These are phyloP conservation scores for Phytophthora nicotianae DNA, from an alignment of 352 stramenopile species.

Conservation along the genomic window DNA sequence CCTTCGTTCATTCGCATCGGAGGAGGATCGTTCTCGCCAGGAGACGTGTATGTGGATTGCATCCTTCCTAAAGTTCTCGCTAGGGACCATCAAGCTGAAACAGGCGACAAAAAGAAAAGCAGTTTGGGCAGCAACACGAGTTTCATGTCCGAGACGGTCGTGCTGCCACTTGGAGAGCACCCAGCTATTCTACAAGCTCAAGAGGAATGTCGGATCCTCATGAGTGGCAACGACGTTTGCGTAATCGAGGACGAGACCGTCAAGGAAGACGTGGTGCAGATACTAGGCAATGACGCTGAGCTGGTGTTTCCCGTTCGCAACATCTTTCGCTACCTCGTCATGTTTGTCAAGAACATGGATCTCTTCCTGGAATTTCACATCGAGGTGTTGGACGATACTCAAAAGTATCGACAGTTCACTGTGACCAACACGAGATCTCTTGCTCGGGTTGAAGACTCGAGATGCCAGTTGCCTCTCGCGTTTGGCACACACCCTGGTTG, in stretches of 20 bases:
- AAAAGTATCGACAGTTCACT: conserved; percentile 63
- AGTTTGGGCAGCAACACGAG: conserved; percentile 22
- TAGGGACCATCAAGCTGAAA: conserved; percentile 24
- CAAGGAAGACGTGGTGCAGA: conserved; percentile 79
- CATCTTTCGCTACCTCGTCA: conserved; percentile 81
- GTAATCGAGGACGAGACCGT: conserved; percentile 78
- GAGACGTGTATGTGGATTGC: conserved; percentile 61
- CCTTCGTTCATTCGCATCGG: conserved; percentile 60
- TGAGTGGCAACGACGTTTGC: conserved; percentile 70
- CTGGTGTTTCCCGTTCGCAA: conserved; percentile 70
- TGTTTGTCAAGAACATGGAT: conserved; percentile 85
- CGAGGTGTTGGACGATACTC: conserved; percentile 70
- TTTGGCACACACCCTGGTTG: conserved; percentile 52
- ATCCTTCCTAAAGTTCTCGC: conserved; percentile 50
- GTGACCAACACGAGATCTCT: conserved; percentile 78
- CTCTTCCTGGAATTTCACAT: conserved; percentile 77
- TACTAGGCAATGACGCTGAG: conserved; percentile 69
- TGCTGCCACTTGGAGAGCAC: conserved; percentile 57
- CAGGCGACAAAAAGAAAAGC: conserved; percentile 20
- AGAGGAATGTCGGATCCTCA: conserved; percentile 61
- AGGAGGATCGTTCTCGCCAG: conserved; percentile 55
- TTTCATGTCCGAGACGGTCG: conserved; percentile 29
- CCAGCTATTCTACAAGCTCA: conserved; percentile 57
- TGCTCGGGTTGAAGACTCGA: conserved; percentile 53
- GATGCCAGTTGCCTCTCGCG: conserved; percentile 68